Conservation (phyloP, 805 yeast species). For the Alloascoidea hylecoeti region DNA sequence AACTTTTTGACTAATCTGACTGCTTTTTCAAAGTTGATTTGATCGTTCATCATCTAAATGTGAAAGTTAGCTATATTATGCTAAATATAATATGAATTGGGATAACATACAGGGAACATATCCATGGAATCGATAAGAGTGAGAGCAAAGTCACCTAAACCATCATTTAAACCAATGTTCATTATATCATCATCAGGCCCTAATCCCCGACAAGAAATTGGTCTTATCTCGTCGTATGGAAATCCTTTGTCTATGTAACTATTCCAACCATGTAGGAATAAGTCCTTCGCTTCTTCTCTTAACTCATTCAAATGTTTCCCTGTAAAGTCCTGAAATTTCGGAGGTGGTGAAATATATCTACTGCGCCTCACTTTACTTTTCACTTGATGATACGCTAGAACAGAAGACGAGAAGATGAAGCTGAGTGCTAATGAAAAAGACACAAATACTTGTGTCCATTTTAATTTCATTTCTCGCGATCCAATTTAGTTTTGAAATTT, state of each 20-base stretch:
- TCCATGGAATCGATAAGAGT: conserved; percentile 74
- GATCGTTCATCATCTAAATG: conserved; percentile 33
- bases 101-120: conserved; percentile 41
- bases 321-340: conserved; percentile 1
- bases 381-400: too few species aligned
- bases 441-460: too few species aligned
- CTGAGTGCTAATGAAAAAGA: too few species aligned
- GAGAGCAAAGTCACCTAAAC: conserved; percentile 68
- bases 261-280: conserved; percentile 67
- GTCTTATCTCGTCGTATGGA: conserved; percentile 69
- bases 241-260: conserved; percentile 56
- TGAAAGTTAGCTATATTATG: neutral
- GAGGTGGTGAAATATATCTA: neutral
- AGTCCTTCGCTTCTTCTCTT: conserved; percentile 30
- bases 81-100: neutral
- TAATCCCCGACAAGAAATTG: conserved; percentile 55
- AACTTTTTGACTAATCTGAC: conserved; percentile 24
- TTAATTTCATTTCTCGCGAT: too few species aligned
- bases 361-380: neutral
- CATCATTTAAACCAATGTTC: conserved; percentile 62
- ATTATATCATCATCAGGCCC: conserved; percentile 44
- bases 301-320: neutral
- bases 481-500: too few species aligned
- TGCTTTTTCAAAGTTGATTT: conserved; percentile 33
- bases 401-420: too few species aligned